Evolutionary conservation across 2,329 filamentous ascomycete genomes (phyloP).

Genomic region (Alternaria angustiovoidea): DNA sequence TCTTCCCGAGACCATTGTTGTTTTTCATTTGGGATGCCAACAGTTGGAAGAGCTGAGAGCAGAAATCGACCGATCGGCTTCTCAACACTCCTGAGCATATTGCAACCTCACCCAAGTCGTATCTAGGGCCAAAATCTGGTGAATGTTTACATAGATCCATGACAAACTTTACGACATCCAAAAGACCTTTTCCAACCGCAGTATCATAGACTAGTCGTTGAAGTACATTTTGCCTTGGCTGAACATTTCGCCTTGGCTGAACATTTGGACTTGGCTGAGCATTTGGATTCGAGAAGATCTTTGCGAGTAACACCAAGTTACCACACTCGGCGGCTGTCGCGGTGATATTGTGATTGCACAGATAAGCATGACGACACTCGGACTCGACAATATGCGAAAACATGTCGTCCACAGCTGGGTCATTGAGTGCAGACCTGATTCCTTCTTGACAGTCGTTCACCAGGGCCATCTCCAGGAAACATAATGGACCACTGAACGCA

Average conservation of each 20-base stretch:
- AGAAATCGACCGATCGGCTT: slow-evolving; percentile 3
- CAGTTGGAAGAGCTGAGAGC: background rate
- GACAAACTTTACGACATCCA: background rate
- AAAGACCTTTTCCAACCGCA: background rate
- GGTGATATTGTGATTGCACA: background rate
- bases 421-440: background rate
- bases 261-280: too few species aligned
- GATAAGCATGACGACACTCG: background rate
- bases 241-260: too few species aligned
- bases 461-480: slow-evolving; percentile 1
- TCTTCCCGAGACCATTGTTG: background rate
- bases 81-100: background rate
- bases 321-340: background rate
- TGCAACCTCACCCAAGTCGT: background rate
- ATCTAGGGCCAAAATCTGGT: background rate
- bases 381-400: background rate
- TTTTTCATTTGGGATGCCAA: background rate
- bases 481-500: background rate
- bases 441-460: background rate
- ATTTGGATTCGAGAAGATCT: background rate
- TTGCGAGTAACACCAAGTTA: background rate
- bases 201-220: background rate
- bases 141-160: background rate
- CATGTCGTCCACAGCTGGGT: background rate
- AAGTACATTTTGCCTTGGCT: too few species aligned